Base-by-base conservation (phyloP, 2,329 filamentous ascomycete genomes). In the Tricladium varicosporioides region DNA sequence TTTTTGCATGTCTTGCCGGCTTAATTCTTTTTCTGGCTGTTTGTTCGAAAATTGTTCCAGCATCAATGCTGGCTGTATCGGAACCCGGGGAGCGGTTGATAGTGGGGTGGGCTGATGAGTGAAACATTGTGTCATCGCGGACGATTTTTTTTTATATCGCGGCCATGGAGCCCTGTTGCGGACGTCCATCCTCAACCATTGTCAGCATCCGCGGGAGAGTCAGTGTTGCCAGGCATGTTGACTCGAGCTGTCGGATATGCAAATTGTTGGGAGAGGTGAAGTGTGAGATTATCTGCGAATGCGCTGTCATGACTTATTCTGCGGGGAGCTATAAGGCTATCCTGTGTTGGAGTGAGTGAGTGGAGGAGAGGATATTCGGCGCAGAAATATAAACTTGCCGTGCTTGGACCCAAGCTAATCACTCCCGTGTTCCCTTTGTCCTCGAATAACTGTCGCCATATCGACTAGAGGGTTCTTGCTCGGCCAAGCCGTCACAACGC, bases 61-160 rank as follows among this genome's bases (percentile, higher is more conserved):
- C 36, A 40, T 40, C 11, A 10, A 40, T n/a, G 43, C 40, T 27
- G 40, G 45, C 19, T 22, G 32, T 32, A 22, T 51, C 43, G 52
- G 44, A 42, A 27, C 44, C 54, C 56, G 56, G 56, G 49, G 32
- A 27, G 40, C 27, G n/a, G 36, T 44, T 52, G 56, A 47, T 33
- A 50, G 53, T 53, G 55, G 53, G 33, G 49, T 56, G 53, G 48
- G 47, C 15, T 50, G 43, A 22, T 48, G 42, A 48, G 33, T 57
- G 59, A 56, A 50, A 56, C 50, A 47, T 48, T 54, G 58, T 57
- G 48, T 51, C 57, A 58, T 53, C 18, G 36, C 47, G 40, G n/a
- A 56, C 18, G 32, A 31, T n/a, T 5, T 45, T 43, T 55, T 40
- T 40, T 40, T 40, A 40, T 40, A n/a, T 27, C 22, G 22, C 22